phyloP scores from a whole-genome alignment of 148 eudicot genomes.

The Cornus controversa region DNA sequence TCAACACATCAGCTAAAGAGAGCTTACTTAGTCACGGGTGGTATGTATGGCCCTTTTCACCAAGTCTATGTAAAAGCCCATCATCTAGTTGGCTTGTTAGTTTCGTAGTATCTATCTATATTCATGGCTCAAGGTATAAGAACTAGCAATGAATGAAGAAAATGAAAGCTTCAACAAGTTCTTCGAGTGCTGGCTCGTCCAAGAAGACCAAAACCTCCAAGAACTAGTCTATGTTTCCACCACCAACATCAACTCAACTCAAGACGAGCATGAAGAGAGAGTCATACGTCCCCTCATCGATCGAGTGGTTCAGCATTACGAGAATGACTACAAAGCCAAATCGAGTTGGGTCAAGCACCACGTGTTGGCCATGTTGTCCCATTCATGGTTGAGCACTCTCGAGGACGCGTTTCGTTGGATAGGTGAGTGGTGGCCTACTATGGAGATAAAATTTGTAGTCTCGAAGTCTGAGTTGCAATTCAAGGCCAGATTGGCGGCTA shows the following conservation, averaged over 20 bases:
- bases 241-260: slow-evolving; percentile 8
- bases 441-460: too few relatives aligned
- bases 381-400: slow-evolving; percentile 55
- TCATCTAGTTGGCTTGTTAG: too few relatives aligned
- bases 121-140: neutral
- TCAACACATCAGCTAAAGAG: too few relatives aligned
- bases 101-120: too few relatives aligned
- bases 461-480: slow-evolving; percentile 57
- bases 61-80: too few relatives aligned
- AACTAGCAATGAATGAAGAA: neutral
- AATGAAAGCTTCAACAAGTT: slow-evolving; percentile 28
- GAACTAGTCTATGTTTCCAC: slow-evolving; percentile 33
- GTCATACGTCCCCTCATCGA: slow-evolving; percentile 13
- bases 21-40: too few relatives aligned
- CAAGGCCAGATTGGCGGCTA: too few relatives aligned
- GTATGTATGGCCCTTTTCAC: too few relatives aligned
- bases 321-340: slow-evolving; percentile 54
- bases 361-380: slow-evolving; percentile 40
- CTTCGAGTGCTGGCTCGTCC: slow-evolving; percentile 55
- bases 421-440: slow-evolving; percentile 74
- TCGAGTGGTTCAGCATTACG: slow-evolving; percentile 52
- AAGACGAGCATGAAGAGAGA: neutral
- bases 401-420: slow-evolving; percentile 76
- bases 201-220: slow-evolving; percentile 40
- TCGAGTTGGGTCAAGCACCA: slow-evolving; percentile 29